Evolutionary conservation across 192 early-diverging fungal genomes (phyloP), one percentile per base, ranked within the genome.

Genomic region (Backusella psychrophila): DNA sequence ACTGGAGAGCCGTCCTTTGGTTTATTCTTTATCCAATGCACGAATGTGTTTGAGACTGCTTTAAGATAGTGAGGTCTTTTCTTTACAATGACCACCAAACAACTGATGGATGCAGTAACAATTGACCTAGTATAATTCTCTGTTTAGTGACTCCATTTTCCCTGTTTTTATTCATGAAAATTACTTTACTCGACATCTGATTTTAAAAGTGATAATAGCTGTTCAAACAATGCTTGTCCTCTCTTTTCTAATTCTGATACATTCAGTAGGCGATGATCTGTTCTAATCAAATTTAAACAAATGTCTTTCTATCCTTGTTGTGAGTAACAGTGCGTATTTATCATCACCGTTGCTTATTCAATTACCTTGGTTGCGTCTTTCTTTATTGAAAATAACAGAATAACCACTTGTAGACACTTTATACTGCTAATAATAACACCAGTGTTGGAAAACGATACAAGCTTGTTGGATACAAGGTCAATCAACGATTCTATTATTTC

Each of bases 71-170:
- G 82, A 26, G 80, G 75, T 21, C 85, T 72, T 15, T 36, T 71
- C 19, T 78, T 79, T 14, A 77, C 74, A 36, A 86, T 46, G 8
- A 78, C 76, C 21, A 72, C 71, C 4, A 86, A 44, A 31, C 75
- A 77, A 65, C 79, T 82, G 8, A 86, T 73, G 1, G 80, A 78
- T 0, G 85, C 82, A 19, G 85, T 86, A 12, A 84, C 72, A 0
- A 80, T 73, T 19, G 69, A 73, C 38, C 68, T 72, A 66, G 11
- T 39, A 29, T 29, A 39, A 39, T 39, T 8, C 38, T 39, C 38
- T 39, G 38, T 39, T 39, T 39, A 39, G 38, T 39, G 38, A 39
- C 53, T 3, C 14, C 11, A 26, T 76, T 74, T 71, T 67, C 77
- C 74, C 76, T 56, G 69, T 66, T 11, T 49, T 70, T 17, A 8